Base-by-base conservation (phyloP, 2,329 filamentous ascomycete genomes). In the Penicillium brevicompactum region DNA sequence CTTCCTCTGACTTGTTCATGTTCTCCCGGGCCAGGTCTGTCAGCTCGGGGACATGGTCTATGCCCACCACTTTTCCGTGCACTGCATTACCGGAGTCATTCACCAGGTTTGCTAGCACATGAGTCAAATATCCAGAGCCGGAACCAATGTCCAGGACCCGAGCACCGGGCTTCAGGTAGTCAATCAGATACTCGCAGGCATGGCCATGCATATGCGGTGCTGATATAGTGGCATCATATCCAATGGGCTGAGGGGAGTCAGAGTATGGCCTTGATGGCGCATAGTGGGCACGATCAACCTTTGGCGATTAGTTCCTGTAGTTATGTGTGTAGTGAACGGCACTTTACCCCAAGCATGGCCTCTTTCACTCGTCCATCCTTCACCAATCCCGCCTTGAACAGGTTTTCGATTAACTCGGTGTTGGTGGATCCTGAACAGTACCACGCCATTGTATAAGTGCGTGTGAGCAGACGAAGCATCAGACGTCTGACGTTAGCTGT, bases 221-320 rank as follows among this genome's bases (percentile, higher is more conserved):
- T 18, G 85, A 87, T 59, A 91, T 90, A 14, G 88, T 91, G 53
- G 87, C 88, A 22, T 74, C 67, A 70, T 85, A 80, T 46, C 88
- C 87, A 69, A 91, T 89, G 56, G 80, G 71, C 70, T 90, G 88
- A 0, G 88, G 88, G 1, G 82, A 84, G 76, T 91, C 88, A 65
- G 84, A 80, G 73, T 97, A 97, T 2, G 94, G 86, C 9, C 72
- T 72, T 0, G 74, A 68, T 3, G 90, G 89, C 13, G 89, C 84
- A 76, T 93, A 97, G 75, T 97, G 84, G 0, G 84, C 92, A 58
- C 94, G 86, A 74, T 99, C 93, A 69, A 97, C 91, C 87, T 92
- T 62, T 21, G 16, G 38, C 7, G 4, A 9, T 41, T 41, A 41
- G 38, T 21, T 21, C 38, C 16, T 5, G 38, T 6, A 8, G 4